Conservation (phyloP, 495 filamentous ascomycete species). For the Terfezia claveryi region DNA sequence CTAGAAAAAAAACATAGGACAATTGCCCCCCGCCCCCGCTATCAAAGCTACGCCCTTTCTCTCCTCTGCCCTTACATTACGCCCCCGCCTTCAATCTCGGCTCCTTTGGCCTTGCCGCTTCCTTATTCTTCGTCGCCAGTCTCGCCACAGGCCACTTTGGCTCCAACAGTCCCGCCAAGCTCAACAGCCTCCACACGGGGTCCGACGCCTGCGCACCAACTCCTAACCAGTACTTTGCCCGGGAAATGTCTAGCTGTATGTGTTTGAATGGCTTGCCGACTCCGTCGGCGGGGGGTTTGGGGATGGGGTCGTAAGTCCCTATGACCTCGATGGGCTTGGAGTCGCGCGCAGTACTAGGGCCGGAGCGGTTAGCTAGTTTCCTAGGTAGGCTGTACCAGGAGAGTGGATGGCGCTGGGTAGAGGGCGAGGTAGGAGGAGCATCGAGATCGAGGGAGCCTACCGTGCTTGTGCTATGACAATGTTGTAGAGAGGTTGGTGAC, state of each 20-base stretch:
- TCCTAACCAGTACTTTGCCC: slow-evolving; percentile 89
- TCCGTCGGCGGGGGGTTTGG: slow-evolving; percentile 43
- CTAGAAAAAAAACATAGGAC: no score
- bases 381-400: not conserved
- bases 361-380: not conserved
- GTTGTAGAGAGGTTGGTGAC: slow-evolving; percentile 76
- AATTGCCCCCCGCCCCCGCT: no score
- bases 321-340: slow-evolving; percentile 82
- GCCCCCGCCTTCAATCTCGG: not conserved
- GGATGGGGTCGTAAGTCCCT: slow-evolving; percentile 80
- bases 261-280: slow-evolving; percentile 60
- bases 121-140: slow-evolving; percentile 3
- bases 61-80: no score
- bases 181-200: slow-evolving; percentile 63
- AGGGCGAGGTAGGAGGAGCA: slow-evolving; percentile 1
- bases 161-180: slow-evolving; percentile 36
- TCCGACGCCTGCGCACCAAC: slow-evolving; percentile 89
- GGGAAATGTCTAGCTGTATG: slow-evolving; percentile 55
- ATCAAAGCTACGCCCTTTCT: no score
- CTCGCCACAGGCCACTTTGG: slow-evolving; percentile 12
- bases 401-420: not conserved
- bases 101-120: slow-evolving; percentile 2
- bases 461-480: slow-evolving; percentile 91
- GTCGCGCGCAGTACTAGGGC: slow-evolving; percentile 48
- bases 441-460: slow-evolving; percentile 27